Evolutionary conservation across 148 eudicot genomes (phyloP).

Genomic region (Simmondsia chinensis): DNA sequence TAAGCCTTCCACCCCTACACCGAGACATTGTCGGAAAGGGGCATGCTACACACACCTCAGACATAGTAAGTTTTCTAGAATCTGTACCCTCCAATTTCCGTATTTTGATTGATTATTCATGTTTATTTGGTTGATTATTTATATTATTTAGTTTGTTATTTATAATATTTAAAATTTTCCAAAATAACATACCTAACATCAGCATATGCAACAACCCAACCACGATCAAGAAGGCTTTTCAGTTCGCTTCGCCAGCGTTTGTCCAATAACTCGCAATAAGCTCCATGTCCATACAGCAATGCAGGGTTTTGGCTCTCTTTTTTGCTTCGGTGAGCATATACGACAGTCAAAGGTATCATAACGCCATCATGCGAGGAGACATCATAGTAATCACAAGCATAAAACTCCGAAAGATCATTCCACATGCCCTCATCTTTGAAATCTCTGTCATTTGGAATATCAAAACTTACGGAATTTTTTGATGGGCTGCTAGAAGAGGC

Average conservation of each 20-base stretch:
- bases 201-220: constrained; percentile 95
- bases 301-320: constrained; percentile 56
- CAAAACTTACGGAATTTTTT: constrained; percentile 18
- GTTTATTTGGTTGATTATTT: too few relatives aligned
- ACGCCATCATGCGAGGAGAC: constrained; percentile 69
- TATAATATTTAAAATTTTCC: neutral
- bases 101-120: too few relatives aligned
- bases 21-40: too few relatives aligned
- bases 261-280: constrained; percentile 89
- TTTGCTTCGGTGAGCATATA: constrained; percentile 53
- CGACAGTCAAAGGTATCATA: constrained; percentile 60
- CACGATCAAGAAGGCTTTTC: constrained; percentile 96
- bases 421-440: constrained; percentile 33
- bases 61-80: too few relatives aligned
- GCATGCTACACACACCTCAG: too few relatives aligned
- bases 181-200: constrained; percentile 64
- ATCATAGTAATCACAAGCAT: constrained; percentile 67
- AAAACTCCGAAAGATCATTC: constrained; percentile 90
- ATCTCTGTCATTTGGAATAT: constrained; percentile 12
- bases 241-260: constrained; percentile 91
- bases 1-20: too few relatives aligned
- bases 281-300: constrained; percentile 88
- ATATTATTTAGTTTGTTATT: neutral
- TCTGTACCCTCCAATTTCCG: too few relatives aligned
- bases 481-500: constrained; percentile 30